These are phyloP conservation scores for Aeschynomene evenia DNA, from an alignment of 306 rosid species.

Conservation along the genomic window DNA sequence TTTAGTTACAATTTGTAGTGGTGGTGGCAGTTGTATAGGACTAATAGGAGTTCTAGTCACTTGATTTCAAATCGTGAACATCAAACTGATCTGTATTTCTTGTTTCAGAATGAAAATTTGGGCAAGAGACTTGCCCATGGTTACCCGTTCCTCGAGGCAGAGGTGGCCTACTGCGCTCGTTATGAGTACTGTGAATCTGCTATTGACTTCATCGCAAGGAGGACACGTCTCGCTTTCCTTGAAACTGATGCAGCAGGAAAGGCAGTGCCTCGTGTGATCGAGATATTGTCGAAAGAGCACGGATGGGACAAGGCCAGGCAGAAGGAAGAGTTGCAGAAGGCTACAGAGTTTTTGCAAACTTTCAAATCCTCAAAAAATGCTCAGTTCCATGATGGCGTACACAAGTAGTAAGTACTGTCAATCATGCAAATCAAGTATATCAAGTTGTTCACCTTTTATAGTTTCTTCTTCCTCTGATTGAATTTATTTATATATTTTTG, in stretches of 20 bases:
- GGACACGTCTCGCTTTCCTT: conserved; percentile 94
- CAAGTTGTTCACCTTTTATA: neutral
- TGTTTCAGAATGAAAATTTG: conserved; percentile 66
- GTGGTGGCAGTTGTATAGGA: neutral
- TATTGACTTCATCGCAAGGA: conserved; percentile 90
- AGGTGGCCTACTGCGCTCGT: conserved; percentile 98
- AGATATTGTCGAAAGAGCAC: conserved; percentile 80
- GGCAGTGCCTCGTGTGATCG: conserved; percentile 83
- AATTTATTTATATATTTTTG: neutral
- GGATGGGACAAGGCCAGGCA: conserved; percentile 78
- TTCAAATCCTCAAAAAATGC: conserved; percentile 92
- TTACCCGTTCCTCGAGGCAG: conserved; percentile 94
- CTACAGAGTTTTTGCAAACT: conserved; percentile 66
- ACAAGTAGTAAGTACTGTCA: conserved; percentile 47
- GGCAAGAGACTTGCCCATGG: conserved; percentile 98
- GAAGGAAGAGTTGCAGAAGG: conserved; percentile 71
- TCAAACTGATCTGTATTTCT: conserved; percentile 5
- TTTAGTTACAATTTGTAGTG: neutral
- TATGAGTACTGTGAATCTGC: conserved; percentile 96
- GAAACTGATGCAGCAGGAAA: conserved; percentile 91
- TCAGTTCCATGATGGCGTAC: conserved; percentile 87
- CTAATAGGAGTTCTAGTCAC: conserved; percentile 8
- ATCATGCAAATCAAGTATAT: neutral
- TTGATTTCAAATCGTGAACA: neutral
- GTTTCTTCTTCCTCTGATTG: too few species aligned